Evolutionary conservation across 1,284 basidiomycete species (phyloP), one percentile per base, ranked within the genome.

Genomic region (Moesziomyces globuligerus): DNA sequence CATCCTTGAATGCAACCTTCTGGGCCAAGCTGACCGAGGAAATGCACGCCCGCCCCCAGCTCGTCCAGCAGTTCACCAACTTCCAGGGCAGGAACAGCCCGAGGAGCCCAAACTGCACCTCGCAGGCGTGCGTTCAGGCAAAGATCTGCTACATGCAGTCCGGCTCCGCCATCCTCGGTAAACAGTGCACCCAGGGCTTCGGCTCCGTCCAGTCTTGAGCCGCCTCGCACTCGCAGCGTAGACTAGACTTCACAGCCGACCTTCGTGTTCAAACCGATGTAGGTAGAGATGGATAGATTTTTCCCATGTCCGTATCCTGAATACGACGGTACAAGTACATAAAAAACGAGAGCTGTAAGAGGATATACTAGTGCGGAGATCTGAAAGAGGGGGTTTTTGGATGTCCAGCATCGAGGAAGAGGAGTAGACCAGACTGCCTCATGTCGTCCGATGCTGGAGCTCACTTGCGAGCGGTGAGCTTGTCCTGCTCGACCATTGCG

Each of bases 141-240:
- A 90, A 87, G 82, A 88, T 92, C 41, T 92, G 91, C 80, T 92
- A 92, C 78, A 90, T 92, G 49, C 87, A 90, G 47, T 89, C 88
- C 69, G 90, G 89, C 23, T 85, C 86, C 0, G 85, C 85, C 26
- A 84, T 90, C 53, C 87, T 87, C 10, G 83, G 81, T 60, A 83
- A 88, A 74, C 88, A 89, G 74, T 92, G 90, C 75, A 76, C 74
- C 6, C 71, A 75, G 37, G 90, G 89, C 3, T 90, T 88, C 72
- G 89, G 88, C 28, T 89, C 88, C 9, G 90, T 91, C 17, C 90
- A 91, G 58, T 47, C 41, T 17, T 50, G 28, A 1, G 44, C 28
- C 13, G 37, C 11, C 20, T 5, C 8, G 8, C 5, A 51, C 3
- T 8, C 29, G n/a, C n/a, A n/a, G n/a, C n/a, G n/a, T n/a, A n/a